Conservation (phyloP, 345 rosid species). For the Draba incana region DNA sequence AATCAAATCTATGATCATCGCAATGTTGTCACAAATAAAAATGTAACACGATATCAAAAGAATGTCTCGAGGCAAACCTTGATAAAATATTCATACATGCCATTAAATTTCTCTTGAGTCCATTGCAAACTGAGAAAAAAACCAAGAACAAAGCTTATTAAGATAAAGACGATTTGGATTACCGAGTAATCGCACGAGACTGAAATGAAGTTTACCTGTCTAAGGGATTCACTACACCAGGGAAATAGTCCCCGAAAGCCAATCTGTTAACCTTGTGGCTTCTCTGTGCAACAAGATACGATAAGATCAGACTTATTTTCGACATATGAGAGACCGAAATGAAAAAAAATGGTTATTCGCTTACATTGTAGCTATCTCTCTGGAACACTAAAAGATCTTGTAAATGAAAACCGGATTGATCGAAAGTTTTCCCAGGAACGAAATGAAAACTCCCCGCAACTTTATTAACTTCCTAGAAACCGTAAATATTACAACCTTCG, state of each 20-base stretch:
- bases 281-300: slow-evolving; percentile 47
- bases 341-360: slow-evolving; percentile 22
- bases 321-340: neutral
- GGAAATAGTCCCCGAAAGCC: slow-evolving; percentile 74
- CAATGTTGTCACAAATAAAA: neutral
- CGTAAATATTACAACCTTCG: slow-evolving; percentile 78
- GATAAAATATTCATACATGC: slow-evolving; percentile 84
- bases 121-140: slow-evolving; percentile 52
- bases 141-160: slow-evolving; percentile 2
- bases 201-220: slow-evolving; percentile 55
- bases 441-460: slow-evolving; percentile 88
- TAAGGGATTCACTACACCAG: slow-evolving; percentile 79
- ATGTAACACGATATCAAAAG: slow-evolving; percentile 13
- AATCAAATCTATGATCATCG: slow-evolving; percentile 15
- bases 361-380: slow-evolving; percentile 68
- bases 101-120: slow-evolving; percentile 66
- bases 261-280: slow-evolving; percentile 73
- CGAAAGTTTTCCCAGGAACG: slow-evolving; percentile 74
- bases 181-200: slow-evolving; percentile 5
- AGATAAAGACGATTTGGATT: neutral
- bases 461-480: slow-evolving; percentile 80
- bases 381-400: slow-evolving; percentile 64
- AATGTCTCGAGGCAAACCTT: slow-evolving; percentile 51
- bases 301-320: neutral
- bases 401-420: slow-evolving; percentile 58